A percentile compares a stretch with the other conserved stretches of the same genome.
Conservation (phyloP, 805 yeast species). For the Kazachstania bromeliacearum region DNA sequence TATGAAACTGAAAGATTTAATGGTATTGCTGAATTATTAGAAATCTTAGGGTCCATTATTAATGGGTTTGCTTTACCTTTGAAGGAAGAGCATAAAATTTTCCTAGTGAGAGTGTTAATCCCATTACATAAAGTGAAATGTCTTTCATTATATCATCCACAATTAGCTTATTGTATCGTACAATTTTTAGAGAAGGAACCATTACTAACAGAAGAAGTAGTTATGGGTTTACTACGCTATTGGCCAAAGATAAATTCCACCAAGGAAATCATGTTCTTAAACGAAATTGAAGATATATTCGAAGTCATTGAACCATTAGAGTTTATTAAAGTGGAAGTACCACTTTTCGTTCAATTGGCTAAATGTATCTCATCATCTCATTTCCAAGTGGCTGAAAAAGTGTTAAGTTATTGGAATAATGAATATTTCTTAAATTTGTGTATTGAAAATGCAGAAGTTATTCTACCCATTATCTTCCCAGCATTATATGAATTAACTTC, state of each 20-base stretch:
- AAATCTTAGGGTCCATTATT: conserved; percentile 90
- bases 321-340: conserved; percentile 84
- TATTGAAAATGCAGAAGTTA: conserved; percentile 86
- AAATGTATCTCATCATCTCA: conserved; percentile 92
- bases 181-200: conserved; percentile 96
- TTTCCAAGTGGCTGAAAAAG: conserved; percentile 95
- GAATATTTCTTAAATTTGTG: conserved; percentile 86
- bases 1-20: conserved; percentile 95
- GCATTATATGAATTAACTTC: conserved; percentile 76
- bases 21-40: conserved; percentile 90
- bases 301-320: conserved; percentile 93
- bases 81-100: conserved; percentile 93
- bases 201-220: conserved; percentile 84
- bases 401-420: conserved; percentile 86
- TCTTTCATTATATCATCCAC: conserved; percentile 87
- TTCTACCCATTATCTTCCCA: conserved; percentile 84
- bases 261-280: conserved; percentile 90
- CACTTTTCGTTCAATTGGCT: conserved; percentile 86
- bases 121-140: conserved; percentile 91
- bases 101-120: conserved; percentile 72
- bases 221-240: conserved; percentile 82
- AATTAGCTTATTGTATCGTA: conserved; percentile 91
- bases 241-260: conserved; percentile 97
- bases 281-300: conserved; percentile 92
- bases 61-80: conserved; percentile 96